A percentile compares a stretch with the other conserved stretches of the same genome.
Conservation (phyloP, 2,329 filamentous ascomycete genomes). For the Fusarium sp. region DNA sequence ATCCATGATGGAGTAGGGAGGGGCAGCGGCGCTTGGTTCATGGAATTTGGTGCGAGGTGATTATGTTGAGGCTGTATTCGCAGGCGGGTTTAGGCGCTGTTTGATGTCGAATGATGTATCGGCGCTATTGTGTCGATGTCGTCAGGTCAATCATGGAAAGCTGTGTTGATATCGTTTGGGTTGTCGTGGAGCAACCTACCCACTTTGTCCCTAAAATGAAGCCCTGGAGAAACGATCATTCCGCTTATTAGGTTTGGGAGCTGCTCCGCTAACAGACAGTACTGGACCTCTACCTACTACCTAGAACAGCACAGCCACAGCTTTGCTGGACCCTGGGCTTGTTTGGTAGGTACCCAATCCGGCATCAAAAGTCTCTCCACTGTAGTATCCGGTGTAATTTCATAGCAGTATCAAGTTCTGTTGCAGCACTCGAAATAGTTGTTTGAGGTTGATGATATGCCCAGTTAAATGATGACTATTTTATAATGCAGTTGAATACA, state of each 20-base stretch:
- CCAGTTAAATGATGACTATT: conserved; percentile 8
- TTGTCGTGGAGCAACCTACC: conserved; percentile 40
- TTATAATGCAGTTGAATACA: not conserved
- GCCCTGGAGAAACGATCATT: conserved; percentile 44
- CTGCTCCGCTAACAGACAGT: conserved; percentile 18
- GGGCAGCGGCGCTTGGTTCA: conserved; percentile 51
- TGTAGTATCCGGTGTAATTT: not conserved
- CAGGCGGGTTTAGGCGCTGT: not conserved
- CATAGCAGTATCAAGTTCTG: conserved; percentile 2
- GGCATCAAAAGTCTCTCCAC: conserved; percentile 3
- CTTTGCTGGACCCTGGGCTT: conserved; percentile 23
- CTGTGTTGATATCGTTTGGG: conserved; percentile 40
- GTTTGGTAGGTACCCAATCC: conserved; percentile 13
- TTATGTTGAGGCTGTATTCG: conserved; percentile 13
- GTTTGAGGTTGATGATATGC: conserved; percentile 36
- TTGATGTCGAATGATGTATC: not conserved
- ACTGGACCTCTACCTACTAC: not conserved
- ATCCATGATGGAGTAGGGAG: conserved; percentile 65
- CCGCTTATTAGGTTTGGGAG: conserved; percentile 32
- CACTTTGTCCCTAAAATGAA: conserved; percentile 38
- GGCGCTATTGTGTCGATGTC: conserved; percentile 12
- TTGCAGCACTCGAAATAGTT: conserved; percentile 16
- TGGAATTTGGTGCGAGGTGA: conserved; percentile 40
- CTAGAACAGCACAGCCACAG: conserved; percentile 33
- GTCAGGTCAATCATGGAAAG: conserved; percentile 10